Evolutionary conservation across 2,329 filamentous ascomycete species (phyloP), one percentile per base, ranked within the genome.

Genomic region (Claviceps africana): DNA sequence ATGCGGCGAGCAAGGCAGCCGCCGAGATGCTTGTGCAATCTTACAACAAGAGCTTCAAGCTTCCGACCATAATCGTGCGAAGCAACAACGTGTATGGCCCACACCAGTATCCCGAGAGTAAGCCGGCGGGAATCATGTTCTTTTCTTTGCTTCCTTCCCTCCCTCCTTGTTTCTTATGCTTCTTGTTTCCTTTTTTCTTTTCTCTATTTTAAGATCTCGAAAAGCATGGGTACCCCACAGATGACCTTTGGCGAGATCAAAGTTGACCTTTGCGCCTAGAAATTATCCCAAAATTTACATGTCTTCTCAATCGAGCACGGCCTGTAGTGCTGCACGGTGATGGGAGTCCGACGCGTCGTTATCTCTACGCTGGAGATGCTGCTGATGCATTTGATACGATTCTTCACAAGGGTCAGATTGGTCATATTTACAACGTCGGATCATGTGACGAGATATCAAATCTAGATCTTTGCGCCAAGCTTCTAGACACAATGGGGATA

Each of bases 1-100:
- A 90, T 59, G 82, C 85, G 10, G 86, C 86, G 21, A 85, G 81
- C 68, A 90, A 90, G 67, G 86, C 86, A 2, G 86, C 86, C 1
- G 86, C 86, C 6, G 86, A 90, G 70, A 89, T 89, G 85, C 74
- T 88, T 61, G 85, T 91, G n/a, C 82, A 85, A 65, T 87, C 86
- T n/a, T 93, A 90, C 65, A 78, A 83, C 63, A 88, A 86, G 70
- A 87, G 83, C 66, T 90, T 89, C 73, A 85, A 85, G 65, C 73
- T 93, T 13, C 86, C 86, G 1, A 79, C 82, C 50, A 87, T 91
- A 57, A 86, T 90, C 59, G 83, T 90, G 30, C 77, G 86, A 48
- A 85, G 85, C 64, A 91, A 91, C 71, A 91, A 93, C 61, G 85
- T 91, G 31, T 93, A 90, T 61, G 87, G 87, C 0, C 87, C 87